These are phyloP conservation scores for Nepenthes mirabilis DNA, from an alignment of 148 eudicot genomes.

Conservation along the genomic window DNA sequence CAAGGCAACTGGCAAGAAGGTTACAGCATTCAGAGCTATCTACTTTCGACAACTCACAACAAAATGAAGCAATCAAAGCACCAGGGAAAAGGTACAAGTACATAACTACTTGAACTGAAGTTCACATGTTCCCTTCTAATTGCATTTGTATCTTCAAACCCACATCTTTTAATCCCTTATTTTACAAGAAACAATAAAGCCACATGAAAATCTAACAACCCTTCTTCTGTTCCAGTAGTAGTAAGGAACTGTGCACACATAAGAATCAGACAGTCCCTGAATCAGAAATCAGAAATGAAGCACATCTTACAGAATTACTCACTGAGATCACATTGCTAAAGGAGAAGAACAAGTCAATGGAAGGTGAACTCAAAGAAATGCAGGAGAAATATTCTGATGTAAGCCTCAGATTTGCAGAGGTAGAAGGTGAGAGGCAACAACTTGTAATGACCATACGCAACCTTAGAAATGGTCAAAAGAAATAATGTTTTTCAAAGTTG, in stretches of 20 bases:
- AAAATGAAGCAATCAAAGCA: conserved; percentile 21
- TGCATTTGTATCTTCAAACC: background rate
- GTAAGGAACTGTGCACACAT: conserved; percentile 15
- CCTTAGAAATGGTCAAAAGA: conserved; percentile 51
- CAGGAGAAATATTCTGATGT: conserved; percentile 87
- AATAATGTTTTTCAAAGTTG: conserved; percentile 10
- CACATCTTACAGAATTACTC: conserved; percentile 14
- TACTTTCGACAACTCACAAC: conserved; percentile 10
- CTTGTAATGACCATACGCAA: conserved; percentile 58
- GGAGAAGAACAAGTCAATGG: conserved; percentile 54
- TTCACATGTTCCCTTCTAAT: background rate
- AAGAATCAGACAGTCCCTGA: conserved; percentile 12
- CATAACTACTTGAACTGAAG: background rate
- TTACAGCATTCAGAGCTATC: conserved; percentile 10
- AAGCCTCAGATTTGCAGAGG: conserved; percentile 95
- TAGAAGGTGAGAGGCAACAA: conserved; percentile 80
- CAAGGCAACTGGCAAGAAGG: conserved; percentile 17
- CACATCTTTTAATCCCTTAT: too few species aligned
- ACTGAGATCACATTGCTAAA: conserved; percentile 38
- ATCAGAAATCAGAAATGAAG: conserved; percentile 2
- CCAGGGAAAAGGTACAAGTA: conserved; percentile 25
- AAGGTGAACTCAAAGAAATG: conserved; percentile 66
- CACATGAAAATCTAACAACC: background rate
- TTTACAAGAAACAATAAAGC: background rate
- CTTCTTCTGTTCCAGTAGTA: conserved; percentile 16